Evolutionary conservation across 2,329 filamentous ascomycete genomes (phyloP), one percentile per base, ranked within the genome.

Genomic region (Aureobasidium zeae): DNA sequence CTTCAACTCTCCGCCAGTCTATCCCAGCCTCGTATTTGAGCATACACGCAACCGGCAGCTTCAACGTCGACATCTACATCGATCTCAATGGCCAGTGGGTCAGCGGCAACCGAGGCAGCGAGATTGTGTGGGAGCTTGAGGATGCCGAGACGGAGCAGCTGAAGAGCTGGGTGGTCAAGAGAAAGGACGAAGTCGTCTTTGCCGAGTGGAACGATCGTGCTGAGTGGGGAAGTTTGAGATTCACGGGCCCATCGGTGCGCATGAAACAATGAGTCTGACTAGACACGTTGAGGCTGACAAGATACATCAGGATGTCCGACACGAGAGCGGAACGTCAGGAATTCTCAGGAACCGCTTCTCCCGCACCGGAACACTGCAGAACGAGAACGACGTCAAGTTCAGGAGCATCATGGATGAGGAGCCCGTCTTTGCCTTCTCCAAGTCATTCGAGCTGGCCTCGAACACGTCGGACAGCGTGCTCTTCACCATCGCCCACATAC

Each of bases 141-240:
- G 53, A 64, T 4, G 57, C 62, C 13, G 55, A 63, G 5, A 61
- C 65, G 3, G 59, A 44, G 46, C 30, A 45, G 13, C 36, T 52
- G n/a, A 83, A 84, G 64, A 79, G 77, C 1, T 86, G 79, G 79
- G 75, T 70, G 48, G 68, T 85, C 21, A 70, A 71, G 45, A 71
- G 79, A 28, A 65, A 65, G 46, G 58, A 69, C 5, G 76, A 89
- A 60, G 69, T 81, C 58, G 67, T 84, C n/a, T 74, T 91, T 43
- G 84, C 81, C 1, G 86, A 93, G 60, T 73, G 73, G 44, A 64
- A 64, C 31, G 86, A 93, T 54, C 80, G 81, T 31, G 75, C 82
- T 1, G 86, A 93, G 73, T 93, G 86, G 86, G 86, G 86, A 3
- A 81, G 78, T 20, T 62, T 93, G 46, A 76, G 85, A 61, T 86